Evolutionary conservation across 306 rosid species (phyloP).

Genomic region (Lupinus albus): DNA sequence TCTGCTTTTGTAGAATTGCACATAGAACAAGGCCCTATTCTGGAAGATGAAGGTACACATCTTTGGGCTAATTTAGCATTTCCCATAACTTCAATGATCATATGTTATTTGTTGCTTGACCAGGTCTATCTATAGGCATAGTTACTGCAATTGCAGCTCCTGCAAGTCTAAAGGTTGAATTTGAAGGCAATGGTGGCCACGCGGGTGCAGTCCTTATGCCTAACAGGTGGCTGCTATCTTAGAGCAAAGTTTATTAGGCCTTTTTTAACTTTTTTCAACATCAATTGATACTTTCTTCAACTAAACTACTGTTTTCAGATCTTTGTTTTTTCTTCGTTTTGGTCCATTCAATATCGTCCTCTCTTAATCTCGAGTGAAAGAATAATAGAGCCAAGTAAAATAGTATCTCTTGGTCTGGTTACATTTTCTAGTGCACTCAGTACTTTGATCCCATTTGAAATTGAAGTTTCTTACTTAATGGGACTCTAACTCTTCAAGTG

Average conservation of each 20-base stretch:
- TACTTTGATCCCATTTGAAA: slow-evolving; percentile 25
- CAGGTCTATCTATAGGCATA: slow-evolving; percentile 81
- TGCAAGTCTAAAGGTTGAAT: slow-evolving; percentile 84
- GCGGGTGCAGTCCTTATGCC: slow-evolving; percentile 97
- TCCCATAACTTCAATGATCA: slow-evolving; percentile 11
- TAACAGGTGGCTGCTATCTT: slow-evolving; percentile 60
- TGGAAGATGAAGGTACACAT: slow-evolving; percentile 83
- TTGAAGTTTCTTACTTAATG: slow-evolving; percentile 12
- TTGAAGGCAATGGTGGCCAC: slow-evolving; percentile 96
- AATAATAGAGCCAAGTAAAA: slow-evolving; percentile 4
- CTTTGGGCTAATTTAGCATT: slow-evolving; percentile 12
- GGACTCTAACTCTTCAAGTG: slow-evolving; percentile 14
- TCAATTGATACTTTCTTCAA: background rate
- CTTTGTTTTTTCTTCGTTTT: slow-evolving; percentile 1
- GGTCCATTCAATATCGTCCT: background rate
- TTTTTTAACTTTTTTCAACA: background rate
- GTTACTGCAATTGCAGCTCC: slow-evolving; percentile 97
- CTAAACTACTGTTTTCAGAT: slow-evolving; percentile 17
- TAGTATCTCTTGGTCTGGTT: slow-evolving; percentile 14
- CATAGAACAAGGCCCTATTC: slow-evolving; percentile 92
- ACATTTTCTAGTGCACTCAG: slow-evolving; percentile 14
- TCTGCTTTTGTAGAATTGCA: slow-evolving; percentile 92
- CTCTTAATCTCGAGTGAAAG: background rate
- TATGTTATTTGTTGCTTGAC: slow-evolving; percentile 25
- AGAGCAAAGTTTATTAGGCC: background rate